Evolutionary conservation across 176 grass and related monocot genomes (phyloP).

Genomic region (Phyllostachys edulis): DNA sequence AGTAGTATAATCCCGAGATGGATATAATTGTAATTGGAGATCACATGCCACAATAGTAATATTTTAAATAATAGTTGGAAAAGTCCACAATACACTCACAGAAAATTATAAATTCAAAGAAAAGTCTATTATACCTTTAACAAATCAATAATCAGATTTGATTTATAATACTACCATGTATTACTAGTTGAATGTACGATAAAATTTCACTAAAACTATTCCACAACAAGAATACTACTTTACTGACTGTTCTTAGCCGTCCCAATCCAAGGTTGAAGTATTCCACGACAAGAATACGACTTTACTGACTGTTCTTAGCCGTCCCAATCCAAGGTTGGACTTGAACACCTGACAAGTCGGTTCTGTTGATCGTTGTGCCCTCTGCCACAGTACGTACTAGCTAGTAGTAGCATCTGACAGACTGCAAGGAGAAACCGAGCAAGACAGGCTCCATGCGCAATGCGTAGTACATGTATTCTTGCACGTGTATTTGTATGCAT

Average conservation of each 20-base stretch:
- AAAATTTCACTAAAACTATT: neutral
- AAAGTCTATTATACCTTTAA: too few species aligned
- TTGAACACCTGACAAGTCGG: neutral
- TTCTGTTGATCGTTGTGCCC: neutral
- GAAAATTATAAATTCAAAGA: too few species aligned
- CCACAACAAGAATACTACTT: neutral
- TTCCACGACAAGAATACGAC: neutral
- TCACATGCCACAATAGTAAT: too few species aligned
- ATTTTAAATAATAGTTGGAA: too few species aligned
- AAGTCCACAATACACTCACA: too few species aligned
- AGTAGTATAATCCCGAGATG: too few species aligned
- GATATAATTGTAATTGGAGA: too few species aligned
- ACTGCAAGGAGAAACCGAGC: neutral
- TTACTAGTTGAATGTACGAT: too few species aligned
- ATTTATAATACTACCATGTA: too few species aligned
- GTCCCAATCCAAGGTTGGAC: neutral
- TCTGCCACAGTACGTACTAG: neutral
- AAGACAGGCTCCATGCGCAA: neutral
- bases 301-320: neutral
- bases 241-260: too few species aligned
- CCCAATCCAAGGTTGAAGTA: too few species aligned
- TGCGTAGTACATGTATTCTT: neutral
- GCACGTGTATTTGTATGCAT: neutral
- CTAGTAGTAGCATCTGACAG: neutral
- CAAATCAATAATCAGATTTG: too few species aligned